Conservation (phyloP, 768 basidiomycete genomes). For the Suillus plorans region DNA sequence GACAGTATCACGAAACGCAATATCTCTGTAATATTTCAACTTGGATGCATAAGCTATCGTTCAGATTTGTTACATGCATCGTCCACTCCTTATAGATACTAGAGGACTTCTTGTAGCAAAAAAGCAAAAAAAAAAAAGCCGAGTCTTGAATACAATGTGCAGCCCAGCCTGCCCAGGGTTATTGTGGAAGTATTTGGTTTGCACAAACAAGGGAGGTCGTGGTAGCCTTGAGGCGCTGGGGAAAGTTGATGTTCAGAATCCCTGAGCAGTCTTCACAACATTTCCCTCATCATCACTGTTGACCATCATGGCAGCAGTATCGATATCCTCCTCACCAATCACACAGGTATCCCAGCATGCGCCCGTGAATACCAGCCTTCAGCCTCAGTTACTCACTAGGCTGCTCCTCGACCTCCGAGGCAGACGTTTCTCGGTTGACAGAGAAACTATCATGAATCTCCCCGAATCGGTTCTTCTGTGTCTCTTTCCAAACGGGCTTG, state of each 20-base stretch:
- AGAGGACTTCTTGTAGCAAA: background rate
- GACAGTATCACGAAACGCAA: background rate
- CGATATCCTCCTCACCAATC: conserved; percentile 53
- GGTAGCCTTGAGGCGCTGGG: conserved; percentile 31
- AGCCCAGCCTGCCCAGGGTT: background rate
- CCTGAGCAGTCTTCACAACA: conserved; percentile 16
- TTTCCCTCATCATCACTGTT: conserved; percentile 16
- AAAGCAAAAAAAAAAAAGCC: background rate
- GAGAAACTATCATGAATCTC: conserved; percentile 97
- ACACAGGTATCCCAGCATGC: conserved; percentile 56
- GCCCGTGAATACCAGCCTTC: conserved; percentile 67
- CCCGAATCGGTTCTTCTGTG: conserved; percentile 96
- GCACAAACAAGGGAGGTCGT: conserved; percentile 25
- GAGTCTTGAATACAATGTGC: background rate
- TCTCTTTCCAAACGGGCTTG: conserved; percentile 95
- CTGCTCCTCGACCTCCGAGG: conserved; percentile 92
- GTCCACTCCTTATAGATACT: background rate
- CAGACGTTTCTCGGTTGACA: conserved; percentile 88
- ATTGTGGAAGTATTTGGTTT: conserved; percentile 25
- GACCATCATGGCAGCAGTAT: conserved; percentile 36
- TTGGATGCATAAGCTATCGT: background rate
- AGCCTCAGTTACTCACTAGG: conserved; percentile 86
- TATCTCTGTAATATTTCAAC: conserved; percentile 4
- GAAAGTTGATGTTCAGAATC: conserved; percentile 15
- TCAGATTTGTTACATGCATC: background rate